Evolutionary conservation across 768 basidiomycete genomes (phyloP).

Genomic region (Russula emetica): DNA sequence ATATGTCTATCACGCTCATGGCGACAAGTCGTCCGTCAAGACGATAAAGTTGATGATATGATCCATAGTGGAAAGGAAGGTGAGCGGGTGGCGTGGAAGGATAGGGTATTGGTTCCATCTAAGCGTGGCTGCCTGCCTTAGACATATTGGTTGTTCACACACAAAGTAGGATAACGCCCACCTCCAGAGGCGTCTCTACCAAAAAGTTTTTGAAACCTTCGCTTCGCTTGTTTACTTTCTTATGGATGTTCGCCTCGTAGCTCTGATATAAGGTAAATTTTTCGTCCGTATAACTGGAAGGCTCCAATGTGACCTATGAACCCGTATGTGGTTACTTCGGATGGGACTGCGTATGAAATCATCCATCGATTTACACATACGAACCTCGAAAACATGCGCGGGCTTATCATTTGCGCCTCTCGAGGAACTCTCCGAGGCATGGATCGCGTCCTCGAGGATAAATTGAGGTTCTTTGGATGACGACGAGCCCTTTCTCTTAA

Average conservation of each 20-base stretch:
- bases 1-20: conserved; percentile 83
- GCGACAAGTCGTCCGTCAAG: conserved; percentile 81
- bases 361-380: not conserved
- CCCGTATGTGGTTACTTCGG: not conserved
- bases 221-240: conserved; percentile 52
- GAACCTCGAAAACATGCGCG: conserved; percentile 59
- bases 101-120: conserved; percentile 65
- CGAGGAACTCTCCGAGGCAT: conserved; percentile 49
- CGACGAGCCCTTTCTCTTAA: conserved; percentile 3
- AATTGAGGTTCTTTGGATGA: conserved; percentile 31
- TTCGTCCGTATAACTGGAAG: conserved; percentile 69
- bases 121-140: not conserved
- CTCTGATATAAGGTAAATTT: conserved; percentile 72
- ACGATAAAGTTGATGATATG: conserved; percentile 85
- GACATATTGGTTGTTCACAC: not conserved
- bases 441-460: conserved; percentile 47
- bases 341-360: not conserved
- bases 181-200: conserved; percentile 70
- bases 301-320: conserved; percentile 66
- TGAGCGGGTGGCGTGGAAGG: conserved; percentile 43
- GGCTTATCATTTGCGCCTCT: conserved; percentile 32
- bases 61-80: conserved; percentile 80
- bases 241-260: conserved; percentile 79
- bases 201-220: conserved; percentile 68
- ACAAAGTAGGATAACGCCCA: conserved; percentile 36